Evolutionary conservation across 768 basidiomycete genomes (phyloP).

Genomic region (Panaeolus cyanescens): DNA sequence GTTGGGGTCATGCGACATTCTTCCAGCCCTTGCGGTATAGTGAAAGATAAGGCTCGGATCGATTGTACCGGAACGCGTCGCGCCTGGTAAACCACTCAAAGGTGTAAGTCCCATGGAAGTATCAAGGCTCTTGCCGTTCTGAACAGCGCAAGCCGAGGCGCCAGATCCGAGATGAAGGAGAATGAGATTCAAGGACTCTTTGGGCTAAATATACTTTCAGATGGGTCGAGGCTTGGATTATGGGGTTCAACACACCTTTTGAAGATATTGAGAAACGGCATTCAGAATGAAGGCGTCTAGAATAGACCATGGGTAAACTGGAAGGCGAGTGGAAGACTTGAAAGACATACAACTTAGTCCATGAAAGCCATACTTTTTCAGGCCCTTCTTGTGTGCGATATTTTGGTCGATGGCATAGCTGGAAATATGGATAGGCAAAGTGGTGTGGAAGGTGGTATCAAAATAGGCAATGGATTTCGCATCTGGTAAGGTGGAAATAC

Average conservation of each 20-base stretch:
- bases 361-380: slow-evolving; percentile 92
- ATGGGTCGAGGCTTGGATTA: not conserved
- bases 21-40: slow-evolving; percentile 56
- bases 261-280: slow-evolving; percentile 57
- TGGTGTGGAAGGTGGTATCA: slow-evolving; percentile 83
- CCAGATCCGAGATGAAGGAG: slow-evolving; percentile 91
- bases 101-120: slow-evolving; percentile 95
- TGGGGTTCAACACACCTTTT: slow-evolving; percentile 40
- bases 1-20: slow-evolving; percentile 56
- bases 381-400: slow-evolving; percentile 60
- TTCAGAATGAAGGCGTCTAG: slow-evolving; percentile 71
- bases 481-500: slow-evolving; percentile 61
- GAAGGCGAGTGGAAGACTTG: not conserved
- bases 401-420: slow-evolving; percentile 76
- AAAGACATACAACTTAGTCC: slow-evolving; percentile 71
- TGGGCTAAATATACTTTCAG: slow-evolving; percentile 28
- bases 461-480: slow-evolving; percentile 83
- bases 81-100: slow-evolving; percentile 85
- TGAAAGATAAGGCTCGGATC: slow-evolving; percentile 92
- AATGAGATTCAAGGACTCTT: slow-evolving; percentile 67
- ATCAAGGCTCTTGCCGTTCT: slow-evolving; percentile 72
- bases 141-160: slow-evolving; percentile 80
- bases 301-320: not conserved
- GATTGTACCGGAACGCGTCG: slow-evolving; percentile 80
- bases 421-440: slow-evolving; percentile 75